Base-by-base conservation (phyloP, 352 stramenopile genomes). In the Phytophthora syringae region DNA sequence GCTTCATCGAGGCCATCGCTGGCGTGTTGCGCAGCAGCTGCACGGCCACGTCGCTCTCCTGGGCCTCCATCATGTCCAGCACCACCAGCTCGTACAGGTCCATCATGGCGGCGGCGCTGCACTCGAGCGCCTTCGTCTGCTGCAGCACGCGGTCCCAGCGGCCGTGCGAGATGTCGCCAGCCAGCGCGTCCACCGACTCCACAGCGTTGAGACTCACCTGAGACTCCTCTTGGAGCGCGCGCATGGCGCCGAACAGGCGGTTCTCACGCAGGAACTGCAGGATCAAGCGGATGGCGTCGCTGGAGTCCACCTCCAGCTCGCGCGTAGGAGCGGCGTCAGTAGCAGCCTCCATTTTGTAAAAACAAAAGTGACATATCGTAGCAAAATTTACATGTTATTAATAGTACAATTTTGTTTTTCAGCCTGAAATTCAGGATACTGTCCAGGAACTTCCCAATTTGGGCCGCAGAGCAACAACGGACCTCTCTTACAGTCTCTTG, bases 221-320 rank as follows among this genome's bases (percentile, higher is more conserved):
- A 9, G 88, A 76, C 75, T 98, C 92, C 20, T 94, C 76, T 67
- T 98, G 90, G 43, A 98, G 74, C 52, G 87, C 72, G 20, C 82
- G 75, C 78, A 98, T 86, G 9, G 90, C 78, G 22, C 75, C 49
- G 42, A 92, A 92, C 9, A 98, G 76, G 10, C 86, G 80, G 67
- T 97, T 95, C 74, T 98, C 94, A 53, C 93, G 84, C 34, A 97
- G 81, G 55, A 97, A 98, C 77, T 98, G 90, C 63, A 97, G 84
- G 53, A 98, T 92, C 24, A 98, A 75, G 22, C 90, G 87, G 52
- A 98, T 79, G 47, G 92, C 85, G 57, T 98, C 92, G 59, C 80
- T 72, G 15, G 82, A 76, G 50, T 88, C 77, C 44, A 92, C 79
- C 48, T 92, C 80, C 30, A 90, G 64, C 61, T 84, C 76, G 5